Base-by-base conservation (phyloP, 495 filamentous ascomycete genomes). In the Penicillium crystallinum region DNA sequence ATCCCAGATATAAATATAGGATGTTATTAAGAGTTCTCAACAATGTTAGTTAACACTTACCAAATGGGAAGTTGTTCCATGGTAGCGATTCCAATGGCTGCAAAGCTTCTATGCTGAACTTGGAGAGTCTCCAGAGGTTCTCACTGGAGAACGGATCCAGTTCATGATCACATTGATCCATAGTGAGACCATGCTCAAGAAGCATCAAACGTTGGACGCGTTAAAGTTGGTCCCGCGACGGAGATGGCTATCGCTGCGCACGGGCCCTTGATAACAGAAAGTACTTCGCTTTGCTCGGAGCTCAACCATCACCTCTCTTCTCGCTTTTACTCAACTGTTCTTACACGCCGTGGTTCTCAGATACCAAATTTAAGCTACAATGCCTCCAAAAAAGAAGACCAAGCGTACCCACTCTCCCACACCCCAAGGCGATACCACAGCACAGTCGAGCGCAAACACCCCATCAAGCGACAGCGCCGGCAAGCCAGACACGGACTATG, bases 351-450 rank as follows among this genome's bases (percentile, higher is more conserved):
- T 8, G 10, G 1, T 15, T 4, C n/a, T 48, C n/a, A 12, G 14
- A 18, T 36, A 14, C 11, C 4, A 36, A 36, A 37, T 3, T n/a
- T 18, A 22, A 31, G 6, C 34, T 41, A 61, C 50, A 17, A 95
- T 95, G 89, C 84, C 89, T 35, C 88, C 89, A 9, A 85, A 82
- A 55, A 89, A 87, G 73, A 86, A 81, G 29, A 56, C 60, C 15
- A 75, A 73, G 50, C 67, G 69, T 23, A 61, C 65, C 12, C 55
- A 66, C 15, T 66, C 63, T 2, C 49, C 54, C 15, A 59, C 70
- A 18, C 71, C 44, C 58, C 76, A 65, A 69, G 73, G 57, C 63
- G 77, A 64, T 58, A 67, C 47, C 62, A 49, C 57, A 23, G 49
- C 65, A 41, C 67, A 66, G 47, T 65, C 65, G 10, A 66, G 62